These are phyloP conservation scores for Fusarium penzigii DNA, from an alignment of 2,329 filamentous ascomycete species.

Conservation along the genomic window DNA sequence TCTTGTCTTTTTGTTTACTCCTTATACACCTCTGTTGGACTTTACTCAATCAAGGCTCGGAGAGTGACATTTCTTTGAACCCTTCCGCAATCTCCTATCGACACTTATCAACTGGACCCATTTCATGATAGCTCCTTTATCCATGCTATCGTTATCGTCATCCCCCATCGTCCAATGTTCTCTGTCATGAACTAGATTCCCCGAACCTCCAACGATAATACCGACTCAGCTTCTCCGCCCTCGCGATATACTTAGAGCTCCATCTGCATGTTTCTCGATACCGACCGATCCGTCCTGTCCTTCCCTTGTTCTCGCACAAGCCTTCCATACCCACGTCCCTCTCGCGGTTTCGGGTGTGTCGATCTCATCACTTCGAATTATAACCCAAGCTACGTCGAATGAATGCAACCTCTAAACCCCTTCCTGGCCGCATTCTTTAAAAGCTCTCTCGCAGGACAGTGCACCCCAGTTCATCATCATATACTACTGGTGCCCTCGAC, in stretches of 20 bases:
- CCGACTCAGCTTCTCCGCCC: slow-evolving; percentile 1
- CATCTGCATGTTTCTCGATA: slow-evolving; percentile 28
- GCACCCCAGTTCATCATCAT: slow-evolving; percentile 87
- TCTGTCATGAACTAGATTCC: slow-evolving; percentile 21
- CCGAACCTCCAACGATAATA: slow-evolving; percentile 13
- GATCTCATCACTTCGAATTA: slow-evolving; percentile 28
- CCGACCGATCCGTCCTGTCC: slow-evolving; percentile 14
- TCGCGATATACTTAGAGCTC: slow-evolving; percentile 4
- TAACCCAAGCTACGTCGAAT: slow-evolving; percentile 36
- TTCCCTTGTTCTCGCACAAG: slow-evolving; percentile 10
- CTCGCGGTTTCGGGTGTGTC: slow-evolving; percentile 27
- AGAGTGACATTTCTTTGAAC: slow-evolving; percentile 2
- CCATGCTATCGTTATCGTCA: slow-evolving; percentile 21
- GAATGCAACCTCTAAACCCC: slow-evolving; percentile 97
- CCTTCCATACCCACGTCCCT: slow-evolving; percentile 11
- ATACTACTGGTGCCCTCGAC: slow-evolving; percentile 92
- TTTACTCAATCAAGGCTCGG: not conserved
- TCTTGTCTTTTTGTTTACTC: no score
- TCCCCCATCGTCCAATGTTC: slow-evolving; percentile 24
- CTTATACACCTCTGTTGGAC: not conserved
- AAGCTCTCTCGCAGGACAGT: slow-evolving; percentile 89
- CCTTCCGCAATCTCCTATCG: slow-evolving; percentile 10
- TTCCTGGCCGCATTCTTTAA: slow-evolving; percentile 98
- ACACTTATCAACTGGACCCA: not conserved
- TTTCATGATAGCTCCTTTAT: slow-evolving; percentile 11